Conservation (phyloP, 306 rosid genomes). For the Purshia tridentata region DNA sequence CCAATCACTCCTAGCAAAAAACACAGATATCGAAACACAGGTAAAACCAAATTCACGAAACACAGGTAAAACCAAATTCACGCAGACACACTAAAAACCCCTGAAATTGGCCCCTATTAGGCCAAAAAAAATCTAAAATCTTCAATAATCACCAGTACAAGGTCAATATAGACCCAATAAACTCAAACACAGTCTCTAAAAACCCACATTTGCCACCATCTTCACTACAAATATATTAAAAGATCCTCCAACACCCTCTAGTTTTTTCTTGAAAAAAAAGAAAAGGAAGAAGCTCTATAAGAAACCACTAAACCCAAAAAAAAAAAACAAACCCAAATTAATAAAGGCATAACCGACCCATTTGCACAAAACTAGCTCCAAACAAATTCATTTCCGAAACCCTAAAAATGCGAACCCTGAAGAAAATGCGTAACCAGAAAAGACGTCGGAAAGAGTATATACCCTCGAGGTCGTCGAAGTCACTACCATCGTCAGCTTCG, state of each 20-base stretch:
- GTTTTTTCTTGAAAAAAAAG: background rate
- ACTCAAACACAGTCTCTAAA: background rate
- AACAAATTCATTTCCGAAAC: background rate
- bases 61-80: background rate
- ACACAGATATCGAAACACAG: background rate
- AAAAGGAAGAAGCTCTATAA: background rate
- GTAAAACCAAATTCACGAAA: background rate
- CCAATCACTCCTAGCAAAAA: too few species aligned
- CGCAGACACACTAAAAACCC: background rate
- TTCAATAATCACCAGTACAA: background rate
- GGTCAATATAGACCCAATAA: background rate
- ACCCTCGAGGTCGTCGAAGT: slow-evolving; percentile 44
- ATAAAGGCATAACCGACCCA: background rate
- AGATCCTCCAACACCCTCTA: background rate
- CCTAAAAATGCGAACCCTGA: slow-evolving; percentile 21
- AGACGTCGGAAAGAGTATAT: background rate
- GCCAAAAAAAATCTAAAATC: background rate
- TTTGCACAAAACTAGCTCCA: slow-evolving; percentile 13
- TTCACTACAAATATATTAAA: background rate
- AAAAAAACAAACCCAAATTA: background rate
- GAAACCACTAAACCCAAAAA: slow-evolving; percentile 6
- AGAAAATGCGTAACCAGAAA: background rate
- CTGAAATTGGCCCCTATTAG: background rate
- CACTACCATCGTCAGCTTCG: slow-evolving; percentile 50
- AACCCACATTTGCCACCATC: background rate